Evolutionary conservation across 2,329 filamentous ascomycete species (phyloP).

Genomic region (Colletotrichum musicola): DNA sequence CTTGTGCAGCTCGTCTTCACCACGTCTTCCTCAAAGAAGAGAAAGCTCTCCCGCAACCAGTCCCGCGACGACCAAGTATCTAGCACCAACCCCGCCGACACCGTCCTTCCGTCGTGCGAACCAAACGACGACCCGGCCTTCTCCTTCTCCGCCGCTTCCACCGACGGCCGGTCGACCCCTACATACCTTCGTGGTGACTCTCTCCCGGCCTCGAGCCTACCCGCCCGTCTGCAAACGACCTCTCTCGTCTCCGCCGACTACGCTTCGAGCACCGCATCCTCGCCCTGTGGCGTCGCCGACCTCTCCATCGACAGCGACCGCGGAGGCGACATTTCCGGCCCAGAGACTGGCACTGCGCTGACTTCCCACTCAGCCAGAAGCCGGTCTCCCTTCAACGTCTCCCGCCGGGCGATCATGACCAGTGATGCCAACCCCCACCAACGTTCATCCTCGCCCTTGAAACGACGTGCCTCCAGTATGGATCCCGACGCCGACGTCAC

Average conservation of each 20-base stretch:
- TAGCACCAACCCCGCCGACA: slow-evolving; percentile 56
- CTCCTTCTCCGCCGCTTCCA: slow-evolving; percentile 62
- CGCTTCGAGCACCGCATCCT: slow-evolving; percentile 68
- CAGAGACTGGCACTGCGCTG: slow-evolving; percentile 57
- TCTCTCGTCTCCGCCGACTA: slow-evolving; percentile 62
- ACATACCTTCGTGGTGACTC: slow-evolving; percentile 47
- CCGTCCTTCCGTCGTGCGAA: slow-evolving; percentile 66
- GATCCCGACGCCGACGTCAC: slow-evolving; percentile 59
- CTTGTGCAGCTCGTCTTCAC: slow-evolving; percentile 76
- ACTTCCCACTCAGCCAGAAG: slow-evolving; percentile 54
- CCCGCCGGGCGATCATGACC: slow-evolving; percentile 70
- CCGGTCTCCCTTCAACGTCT: slow-evolving; percentile 65
- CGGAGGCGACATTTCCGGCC: slow-evolving; percentile 55
- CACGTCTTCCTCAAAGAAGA: slow-evolving; percentile 81
- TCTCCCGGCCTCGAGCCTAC: slow-evolving; percentile 62
- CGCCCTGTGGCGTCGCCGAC: slow-evolving; percentile 69
- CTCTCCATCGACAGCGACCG: slow-evolving; percentile 69
- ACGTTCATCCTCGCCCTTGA: slow-evolving; percentile 74
- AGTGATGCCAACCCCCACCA: slow-evolving; percentile 69
- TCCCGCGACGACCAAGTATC: slow-evolving; percentile 56
- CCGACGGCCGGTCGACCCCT: slow-evolving; percentile 41
- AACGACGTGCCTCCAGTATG: slow-evolving; percentile 74
- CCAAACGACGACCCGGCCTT: slow-evolving; percentile 61
- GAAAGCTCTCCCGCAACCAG: slow-evolving; percentile 69
- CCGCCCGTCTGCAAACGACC: slow-evolving; percentile 62